Evolutionary conservation across 1,284 basidiomycete genomes (phyloP).

Genomic region (Puccinia coronata): DNA sequence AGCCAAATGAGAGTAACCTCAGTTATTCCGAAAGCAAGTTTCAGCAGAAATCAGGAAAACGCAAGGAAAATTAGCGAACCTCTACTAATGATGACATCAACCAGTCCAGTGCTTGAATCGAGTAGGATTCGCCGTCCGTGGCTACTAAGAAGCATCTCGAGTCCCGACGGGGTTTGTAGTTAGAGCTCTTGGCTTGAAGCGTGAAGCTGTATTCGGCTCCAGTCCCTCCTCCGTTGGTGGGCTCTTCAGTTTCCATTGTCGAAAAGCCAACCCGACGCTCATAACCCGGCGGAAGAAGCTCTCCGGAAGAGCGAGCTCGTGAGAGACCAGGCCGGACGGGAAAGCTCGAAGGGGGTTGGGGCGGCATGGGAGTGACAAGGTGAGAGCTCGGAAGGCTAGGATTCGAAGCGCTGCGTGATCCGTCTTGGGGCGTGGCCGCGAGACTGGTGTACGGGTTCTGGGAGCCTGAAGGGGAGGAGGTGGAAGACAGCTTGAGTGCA

Average conservation of each 20-base stretch:
- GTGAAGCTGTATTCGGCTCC: slow-evolving; percentile 50
- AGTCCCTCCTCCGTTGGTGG: slow-evolving; percentile 37
- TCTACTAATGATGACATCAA: slow-evolving; percentile 48
- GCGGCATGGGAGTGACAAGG: not conserved
- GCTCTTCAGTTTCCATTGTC: slow-evolving; percentile 47
- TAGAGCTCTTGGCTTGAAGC: slow-evolving; percentile 47
- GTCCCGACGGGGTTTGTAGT: slow-evolving; percentile 41
- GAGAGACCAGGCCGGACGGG: slow-evolving; percentile 14
- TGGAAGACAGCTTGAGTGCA: slow-evolving; percentile 19
- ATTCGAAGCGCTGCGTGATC: not conserved
- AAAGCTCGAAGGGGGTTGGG: not conserved
- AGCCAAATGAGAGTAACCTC: not conserved
- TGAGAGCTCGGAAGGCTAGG: not conserved
- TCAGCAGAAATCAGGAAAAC: no score
- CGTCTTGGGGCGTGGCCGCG: not conserved
- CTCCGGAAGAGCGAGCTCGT: slow-evolving; percentile 39
- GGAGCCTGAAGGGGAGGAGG: not conserved
- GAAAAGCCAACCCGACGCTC: slow-evolving; percentile 48
- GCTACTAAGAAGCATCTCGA: slow-evolving; percentile 46
- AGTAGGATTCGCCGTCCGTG: slow-evolving; percentile 49
- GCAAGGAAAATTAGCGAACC: slow-evolving; percentile 3
- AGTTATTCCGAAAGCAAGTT: no score
- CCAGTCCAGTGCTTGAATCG: slow-evolving; percentile 48
- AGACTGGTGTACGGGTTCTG: not conserved
- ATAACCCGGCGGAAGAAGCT: slow-evolving; percentile 43